Base-by-base conservation (phyloP, 2,329 filamentous ascomycete species). In the Epichloe baconii region DNA sequence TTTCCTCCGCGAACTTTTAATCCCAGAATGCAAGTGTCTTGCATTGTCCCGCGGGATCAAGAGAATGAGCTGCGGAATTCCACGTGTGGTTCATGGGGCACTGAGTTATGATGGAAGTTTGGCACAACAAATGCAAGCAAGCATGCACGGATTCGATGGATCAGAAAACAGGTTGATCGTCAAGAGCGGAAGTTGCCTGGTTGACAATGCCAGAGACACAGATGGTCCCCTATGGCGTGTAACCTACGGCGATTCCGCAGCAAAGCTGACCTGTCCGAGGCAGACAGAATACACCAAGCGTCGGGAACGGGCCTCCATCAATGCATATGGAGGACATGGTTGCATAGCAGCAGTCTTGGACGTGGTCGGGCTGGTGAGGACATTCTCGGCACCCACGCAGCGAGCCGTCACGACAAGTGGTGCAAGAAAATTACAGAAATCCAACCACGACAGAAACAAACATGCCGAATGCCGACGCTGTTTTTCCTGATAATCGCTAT, bases 261-360 rank as follows among this genome's bases (percentile, higher is more conserved):
- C 66, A 65, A 40, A 66, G 70, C 17, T 73, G 71, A 66, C 70
- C 17, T 73, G 71, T 54, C 73, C 71, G 5, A 61, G 57, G 52
- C 72, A 71, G 48, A 55, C 72, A 71, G 48, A 55, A 43, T 46
- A 55, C 43, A 2, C 54, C 11, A 45, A 45, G 19, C 52, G 54
- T 17, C 54, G 52, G 17, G 45, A 52, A 2, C 15, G 49, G 8
- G 54, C 52, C 14, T 53, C 78, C 55, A 68, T 31, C 26, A 31
- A 0, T 54, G 72, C 73, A 19, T 75, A 75, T 66, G 73, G 74
- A 38, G 73, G 73, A 3, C 64, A 76, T 26, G 74, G 73, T 8
- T 62, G 76, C 19, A 76, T 2, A 72, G 72, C 7, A 71, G 26
- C 26, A 8, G 77, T 48, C 71, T 68, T 52, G 7, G 74, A 77